Evolutionary conservation across 768 basidiomycete genomes (phyloP), one percentile per base, ranked within the genome.

Genomic region (Pleurotus ostreatus): DNA sequence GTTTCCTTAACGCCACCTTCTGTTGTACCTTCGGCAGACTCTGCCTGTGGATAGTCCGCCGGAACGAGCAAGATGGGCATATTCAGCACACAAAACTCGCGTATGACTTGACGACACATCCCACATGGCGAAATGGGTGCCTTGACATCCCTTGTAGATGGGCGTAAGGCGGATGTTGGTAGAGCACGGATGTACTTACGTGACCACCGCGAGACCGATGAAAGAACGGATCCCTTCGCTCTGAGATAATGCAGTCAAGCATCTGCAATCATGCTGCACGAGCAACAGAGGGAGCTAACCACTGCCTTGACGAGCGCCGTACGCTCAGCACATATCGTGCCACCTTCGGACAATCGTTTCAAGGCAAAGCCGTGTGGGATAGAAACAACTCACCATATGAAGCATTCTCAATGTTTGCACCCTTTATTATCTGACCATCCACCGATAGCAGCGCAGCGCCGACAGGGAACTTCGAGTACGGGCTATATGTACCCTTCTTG

Each of bases 241-340:
- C 94, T 94, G 60, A 13, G 39, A 11, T 0, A 34, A 12, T 34
- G 3, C 11, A 34, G 8, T 20, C 20, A 55, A 7, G 16, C 38
- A 52, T 57, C 23, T 23, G 15, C 4, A 5, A 18, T 4, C 26
- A 20, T 9, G 3, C 11, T 34, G 11, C 8, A 11, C 8, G 30
- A 11, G 11, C 30, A 9, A 34, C 30, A 34, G 18, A 18, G 37
- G 38, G 20, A 2, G 77, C 91, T 70, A 60, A 95, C 94, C 18
- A 89, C 85, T 23, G 93, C 95, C 69, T 97, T 97, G n/a, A 94
- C 88, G 54, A 99, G 76, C 0, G 95, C 95, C 0, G 96, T 98
- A 26, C 95, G 77, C 68, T 99, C 96, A 0, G 96, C 96, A 61
- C 96, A 98, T 57, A 98, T 95, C 0, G 89, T 82, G 1, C 82